Base-by-base conservation (phyloP, 768 basidiomycete genomes). In the Termitomyces titanicus region DNA sequence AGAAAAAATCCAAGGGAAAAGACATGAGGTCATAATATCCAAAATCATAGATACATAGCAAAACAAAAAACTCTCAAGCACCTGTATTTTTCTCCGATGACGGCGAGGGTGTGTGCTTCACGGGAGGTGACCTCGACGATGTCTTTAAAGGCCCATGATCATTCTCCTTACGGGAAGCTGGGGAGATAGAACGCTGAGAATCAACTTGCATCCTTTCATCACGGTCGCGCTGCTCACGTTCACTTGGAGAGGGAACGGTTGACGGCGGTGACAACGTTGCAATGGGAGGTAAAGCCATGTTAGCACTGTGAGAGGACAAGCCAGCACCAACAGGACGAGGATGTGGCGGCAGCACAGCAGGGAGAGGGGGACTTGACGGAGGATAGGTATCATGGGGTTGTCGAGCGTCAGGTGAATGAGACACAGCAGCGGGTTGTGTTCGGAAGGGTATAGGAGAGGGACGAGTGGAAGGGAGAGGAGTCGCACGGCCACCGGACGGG, bases 401-500 rank as follows among this genome's bases (percentile, higher is more conserved):
- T 29, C 85, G 82, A 12, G 78, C 74, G 65, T 89, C 88, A 18
- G 86, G 86, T 20, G 88, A 89, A 64, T 79, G 85, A 12, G 86
- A 81, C 5, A 81, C 70, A 9, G 85, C 43, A 11, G 47, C 55
- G 1, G 60, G 83, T 63, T 89, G 88, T 3, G 81, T 83, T 61
- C 84, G 81, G 79, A 89, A 86, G 15, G 88, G 88, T 44, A 81
- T 82, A 2, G 88, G 88, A 18, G 87, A 89, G 0, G 82, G 85
- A 3, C 86, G 75, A 43, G 83, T 81, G 22, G 84, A 83, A 38
- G 81, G 79, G 27, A 79, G 64, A 11, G 86, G 85, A 0, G 85
- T 81, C 40, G 73, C 73, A 56, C 81, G 72, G 22, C 80, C 79
- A 20, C 63, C 68, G 13, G 78, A 63, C 13, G 79, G 77, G 20